Percentiles rank a stretch among this genome's conserved stretches.
These are phyloP conservation scores for Tylopilus vinaceipallidus DNA, from an alignment of 768 basidiomycete genomes.

Conservation along the genomic window DNA sequence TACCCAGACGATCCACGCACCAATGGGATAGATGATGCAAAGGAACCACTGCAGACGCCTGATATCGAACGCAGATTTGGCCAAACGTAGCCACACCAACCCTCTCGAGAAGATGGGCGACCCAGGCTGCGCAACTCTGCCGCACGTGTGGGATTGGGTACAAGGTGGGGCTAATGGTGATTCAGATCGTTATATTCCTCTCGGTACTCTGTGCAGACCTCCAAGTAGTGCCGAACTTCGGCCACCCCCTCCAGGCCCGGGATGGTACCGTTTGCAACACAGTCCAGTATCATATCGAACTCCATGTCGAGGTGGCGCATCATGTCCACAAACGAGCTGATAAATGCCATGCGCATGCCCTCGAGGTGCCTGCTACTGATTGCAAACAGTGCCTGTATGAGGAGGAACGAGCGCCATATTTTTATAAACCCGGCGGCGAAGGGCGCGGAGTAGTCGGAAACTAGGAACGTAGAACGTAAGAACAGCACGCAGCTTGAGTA, in stretches of 20 bases:
- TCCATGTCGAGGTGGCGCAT: not conserved
- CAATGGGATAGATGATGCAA: constrained; percentile 8
- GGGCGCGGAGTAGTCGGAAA: not conserved
- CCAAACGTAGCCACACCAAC: constrained; percentile 14
- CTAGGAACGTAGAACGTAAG: not conserved
- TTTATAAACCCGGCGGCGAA: not conserved
- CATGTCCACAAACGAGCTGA: constrained; percentile 11
- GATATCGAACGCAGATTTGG: constrained; percentile 9
- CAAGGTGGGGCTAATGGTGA: not conserved
- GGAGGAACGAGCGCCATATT: not conserved
- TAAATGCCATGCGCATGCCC: constrained; percentile 5
- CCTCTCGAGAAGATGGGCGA: constrained; percentile 8
- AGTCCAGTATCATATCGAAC: constrained; percentile 9
- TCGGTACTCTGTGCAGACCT: not conserved
- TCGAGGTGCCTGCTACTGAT: not conserved
- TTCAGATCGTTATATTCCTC: not conserved
- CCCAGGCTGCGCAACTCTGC: constrained; percentile 12
- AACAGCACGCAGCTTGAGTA: not conserved
- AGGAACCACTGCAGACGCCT: constrained; percentile 7
- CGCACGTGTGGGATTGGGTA: constrained; percentile 4
- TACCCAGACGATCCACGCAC: not conserved
- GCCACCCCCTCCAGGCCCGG: constrained; percentile 5
- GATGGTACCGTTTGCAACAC: constrained; percentile 9
- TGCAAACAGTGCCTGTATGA: not conserved
- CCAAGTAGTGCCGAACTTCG: constrained; percentile 3